A percentile compares a stretch with the other conserved stretches of the same genome.
phyloP scores from a whole-genome alignment of 495 filamentous ascomycete species.

The Podospora comata region DNA sequence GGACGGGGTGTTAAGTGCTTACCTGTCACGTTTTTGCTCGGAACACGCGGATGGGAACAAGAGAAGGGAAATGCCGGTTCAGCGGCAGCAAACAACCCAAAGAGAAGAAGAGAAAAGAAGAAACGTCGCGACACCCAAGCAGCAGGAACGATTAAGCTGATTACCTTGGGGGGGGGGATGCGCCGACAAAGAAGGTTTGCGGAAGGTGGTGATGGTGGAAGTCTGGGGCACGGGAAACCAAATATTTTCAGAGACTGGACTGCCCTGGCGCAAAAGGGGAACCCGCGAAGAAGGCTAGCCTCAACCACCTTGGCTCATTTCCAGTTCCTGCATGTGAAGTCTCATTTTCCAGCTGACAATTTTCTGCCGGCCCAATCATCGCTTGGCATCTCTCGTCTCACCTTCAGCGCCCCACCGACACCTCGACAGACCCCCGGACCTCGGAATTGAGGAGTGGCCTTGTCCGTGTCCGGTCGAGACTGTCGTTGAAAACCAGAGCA shows the following conservation, averaged over 20 bases:
- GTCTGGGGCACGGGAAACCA: slow-evolving; percentile 16
- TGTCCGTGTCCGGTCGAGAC: background rate
- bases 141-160: slow-evolving; percentile 10
- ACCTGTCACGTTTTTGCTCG: background rate
- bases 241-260: slow-evolving; percentile 21
- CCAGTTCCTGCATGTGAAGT: slow-evolving; percentile 35
- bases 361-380: slow-evolving; percentile 24
- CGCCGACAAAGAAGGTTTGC: slow-evolving; percentile 17
- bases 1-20: slow-evolving; percentile 1
- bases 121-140: slow-evolving; percentile 13
- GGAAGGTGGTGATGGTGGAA: slow-evolving; percentile 6
- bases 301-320: slow-evolving; percentile 28
- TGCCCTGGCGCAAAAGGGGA: slow-evolving; percentile 22
- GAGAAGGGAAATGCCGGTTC: slow-evolving; percentile 1
- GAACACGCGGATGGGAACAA: slow-evolving; percentile 1
- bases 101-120: slow-evolving; percentile 12
- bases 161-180: slow-evolving; percentile 8
- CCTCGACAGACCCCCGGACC: slow-evolving; percentile 9
- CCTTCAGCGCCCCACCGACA: slow-evolving; percentile 7
- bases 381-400: slow-evolving; percentile 6
- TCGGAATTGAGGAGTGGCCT: slow-evolving; percentile 16
- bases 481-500: background rate
- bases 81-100: slow-evolving; percentile 1
- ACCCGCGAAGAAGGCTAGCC: slow-evolving; percentile 18
- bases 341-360: slow-evolving; percentile 14